Percentiles rank a stretch among this genome's conserved stretches.
These are phyloP conservation scores for Platanthera guangdongensis DNA, from an alignment of 106 monocot genomes.

Conservation along the genomic window DNA sequence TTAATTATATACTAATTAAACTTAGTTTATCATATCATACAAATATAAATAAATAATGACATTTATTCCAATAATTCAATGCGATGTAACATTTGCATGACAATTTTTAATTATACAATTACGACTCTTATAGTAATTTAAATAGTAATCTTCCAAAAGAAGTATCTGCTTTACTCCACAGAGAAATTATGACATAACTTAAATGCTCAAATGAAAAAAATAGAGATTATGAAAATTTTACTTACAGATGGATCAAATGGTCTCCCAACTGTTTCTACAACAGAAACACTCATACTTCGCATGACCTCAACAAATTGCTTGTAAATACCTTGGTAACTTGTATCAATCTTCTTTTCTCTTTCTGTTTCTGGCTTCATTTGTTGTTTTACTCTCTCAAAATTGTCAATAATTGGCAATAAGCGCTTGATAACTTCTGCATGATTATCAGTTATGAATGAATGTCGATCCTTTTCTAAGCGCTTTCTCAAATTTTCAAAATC, in stretches of 20 bases:
- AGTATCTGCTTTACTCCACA: too few species aligned
- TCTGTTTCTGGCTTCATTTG: slow-evolving; percentile 75
- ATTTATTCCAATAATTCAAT: too few species aligned
- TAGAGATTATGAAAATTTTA: neutral
- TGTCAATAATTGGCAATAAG: slow-evolving; percentile 81
- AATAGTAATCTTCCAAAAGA: too few species aligned
- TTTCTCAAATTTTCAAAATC: slow-evolving; percentile 94
- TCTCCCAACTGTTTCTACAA: slow-evolving; percentile 74
- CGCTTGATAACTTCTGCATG: slow-evolving; percentile 64
- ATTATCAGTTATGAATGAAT: slow-evolving; percentile 49
- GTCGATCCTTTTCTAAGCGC: slow-evolving; percentile 58
- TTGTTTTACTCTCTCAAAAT: slow-evolving; percentile 68
- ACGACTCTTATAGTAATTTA: too few species aligned
- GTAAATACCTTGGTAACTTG: slow-evolving; percentile 94
- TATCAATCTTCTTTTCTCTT: slow-evolving; percentile 62
- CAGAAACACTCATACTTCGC: slow-evolving; percentile 67
- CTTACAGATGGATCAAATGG: slow-evolving; percentile 93
- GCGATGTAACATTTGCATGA: too few species aligned
- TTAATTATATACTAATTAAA: too few species aligned
- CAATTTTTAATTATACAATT: too few species aligned
- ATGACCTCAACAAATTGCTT: slow-evolving; percentile 92
- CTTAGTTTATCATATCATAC: too few species aligned
- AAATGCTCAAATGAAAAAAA: neutral
- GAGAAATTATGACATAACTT: neutral
- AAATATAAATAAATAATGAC: too few species aligned